Evolutionary conservation across 176 grass and related monocot species (phyloP), one percentile per base, ranked within the genome.

Genomic region (Oryza longistaminata): DNA sequence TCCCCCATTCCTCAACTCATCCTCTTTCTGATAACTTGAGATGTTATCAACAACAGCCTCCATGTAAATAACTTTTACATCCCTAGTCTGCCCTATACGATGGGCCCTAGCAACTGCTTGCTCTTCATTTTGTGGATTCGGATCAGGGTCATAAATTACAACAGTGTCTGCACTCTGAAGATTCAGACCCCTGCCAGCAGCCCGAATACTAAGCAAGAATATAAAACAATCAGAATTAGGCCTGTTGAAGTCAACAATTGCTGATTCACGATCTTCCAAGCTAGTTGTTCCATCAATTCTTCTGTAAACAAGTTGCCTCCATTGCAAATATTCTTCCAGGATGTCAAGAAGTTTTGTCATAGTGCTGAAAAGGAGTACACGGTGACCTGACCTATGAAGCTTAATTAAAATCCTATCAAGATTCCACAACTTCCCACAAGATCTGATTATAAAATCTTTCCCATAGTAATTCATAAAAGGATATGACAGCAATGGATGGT

Each of bases 341-440:
- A 99, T 96, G 84, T 99, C 97, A 66, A 99, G 91, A 88, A 99
- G 92, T 84, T 99, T 99, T 42, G 97, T 99, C 97, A 99, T 99
- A n/a, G 97, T 99, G 76, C 97, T 99, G 71, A 99, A 99, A 64
- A 99, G 85, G 55, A 99, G 97, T 50, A 99, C 97, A 73, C 97
- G 93, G 53, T 99, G 97, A 43, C 97, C 93, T 62, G 97, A 64
- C 74, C 75, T 92, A 74, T 99, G 88, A 78, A 99, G 93, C 88
- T 99, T 99, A 81, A 99, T 87, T 45, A 99, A 88, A 88, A 99
- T 96, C 50, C 97, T 87, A 89, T 99, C 97, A 85, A 99, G 93
- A 90, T 96, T 90, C 97, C 97, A 99, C 77, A 99, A 84, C 78
- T 99, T 99, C 55, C 97, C 97, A 15, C 97, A 99, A 73, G 97